Evolutionary conservation across 2,329 filamentous ascomycete genomes (phyloP).

Genomic region (Aphanocladium album): DNA sequence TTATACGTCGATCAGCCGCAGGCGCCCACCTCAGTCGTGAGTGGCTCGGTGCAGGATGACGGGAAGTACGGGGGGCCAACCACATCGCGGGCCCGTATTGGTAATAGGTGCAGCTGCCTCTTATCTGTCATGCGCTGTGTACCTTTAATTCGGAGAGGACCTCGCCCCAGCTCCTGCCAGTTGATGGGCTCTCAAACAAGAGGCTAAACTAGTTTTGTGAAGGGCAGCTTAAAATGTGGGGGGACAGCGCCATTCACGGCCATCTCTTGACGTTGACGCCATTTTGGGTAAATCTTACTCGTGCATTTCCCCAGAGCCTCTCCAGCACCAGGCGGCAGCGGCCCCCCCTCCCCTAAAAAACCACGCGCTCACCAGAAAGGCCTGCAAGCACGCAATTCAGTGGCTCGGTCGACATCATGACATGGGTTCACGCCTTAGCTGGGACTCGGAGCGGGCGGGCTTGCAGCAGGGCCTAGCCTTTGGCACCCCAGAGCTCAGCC

Average conservation of each 20-base stretch:
- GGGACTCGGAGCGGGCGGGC: background rate
- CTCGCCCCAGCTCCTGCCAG: background rate
- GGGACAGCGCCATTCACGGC: background rate
- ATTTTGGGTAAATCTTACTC: conserved; percentile 15
- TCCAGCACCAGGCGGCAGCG: background rate
- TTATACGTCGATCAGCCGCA: background rate
- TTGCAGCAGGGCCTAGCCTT: background rate
- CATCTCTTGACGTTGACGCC: conserved; percentile 14
- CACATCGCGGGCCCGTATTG: background rate
- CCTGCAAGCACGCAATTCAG: conserved; percentile 14
- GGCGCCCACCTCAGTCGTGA: background rate
- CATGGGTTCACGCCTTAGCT: conserved; percentile 3
- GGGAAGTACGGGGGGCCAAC: background rate
- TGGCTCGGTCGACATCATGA: conserved; percentile 13
- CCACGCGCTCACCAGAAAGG: background rate
- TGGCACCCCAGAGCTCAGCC: background rate
- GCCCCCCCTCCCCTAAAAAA: background rate
- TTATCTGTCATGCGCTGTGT: background rate
- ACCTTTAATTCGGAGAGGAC: background rate
- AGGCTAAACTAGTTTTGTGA: conserved; percentile 2
- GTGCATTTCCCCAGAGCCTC: background rate
- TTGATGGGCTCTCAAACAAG: background rate
- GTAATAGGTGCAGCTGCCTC: background rate
- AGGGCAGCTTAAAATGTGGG: conserved; percentile 8
- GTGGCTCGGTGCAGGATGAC: background rate